A percentile compares a stretch with the other conserved stretches of the same genome.
These are phyloP conservation scores for Hortiboletus rubellus DNA, from an alignment of 1,284 basidiomycete species.

Conservation along the genomic window DNA sequence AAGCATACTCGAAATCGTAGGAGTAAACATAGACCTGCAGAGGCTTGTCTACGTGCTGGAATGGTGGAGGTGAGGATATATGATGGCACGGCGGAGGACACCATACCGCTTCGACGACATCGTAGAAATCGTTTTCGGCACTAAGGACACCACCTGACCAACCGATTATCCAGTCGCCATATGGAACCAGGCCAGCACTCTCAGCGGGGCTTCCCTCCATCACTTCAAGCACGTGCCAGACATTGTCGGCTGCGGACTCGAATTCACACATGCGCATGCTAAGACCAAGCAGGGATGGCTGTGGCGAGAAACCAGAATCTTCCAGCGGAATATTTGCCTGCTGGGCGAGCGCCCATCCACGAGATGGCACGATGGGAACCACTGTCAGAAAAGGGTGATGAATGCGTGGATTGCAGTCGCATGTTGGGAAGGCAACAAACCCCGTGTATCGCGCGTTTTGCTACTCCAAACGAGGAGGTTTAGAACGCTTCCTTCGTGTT, in stretches of 20 bases:
- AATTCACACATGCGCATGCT: conserved; percentile 92
- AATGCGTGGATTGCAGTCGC: background rate
- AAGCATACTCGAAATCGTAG: conserved; percentile 92
- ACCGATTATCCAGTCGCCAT: conserved; percentile 88
- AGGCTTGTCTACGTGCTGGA: conserved; percentile 89
- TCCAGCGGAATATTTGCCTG: conserved; percentile 36
- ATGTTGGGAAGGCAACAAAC: conserved; percentile 46
- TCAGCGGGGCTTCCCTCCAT: conserved; percentile 96
- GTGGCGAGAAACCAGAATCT: conserved; percentile 42
- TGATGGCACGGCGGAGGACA: background rate
- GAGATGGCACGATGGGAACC: conserved; percentile 82
- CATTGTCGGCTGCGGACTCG: conserved; percentile 84
- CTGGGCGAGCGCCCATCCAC: conserved; percentile 71
- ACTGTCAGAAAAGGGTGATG: conserved; percentile 47
- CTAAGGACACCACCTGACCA: conserved; percentile 93
- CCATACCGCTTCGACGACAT: conserved; percentile 88
- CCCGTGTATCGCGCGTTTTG: conserved; percentile 81
- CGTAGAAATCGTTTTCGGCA: conserved; percentile 96
- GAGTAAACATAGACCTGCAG: conserved; percentile 95
- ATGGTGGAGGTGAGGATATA: conserved; percentile 14
- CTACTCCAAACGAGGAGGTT: conserved; percentile 89
- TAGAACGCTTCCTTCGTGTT: conserved; percentile 79
- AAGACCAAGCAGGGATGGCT: conserved; percentile 85
- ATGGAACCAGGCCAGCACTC: conserved; percentile 82
- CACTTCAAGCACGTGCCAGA: conserved; percentile 98